phyloP scores from a whole-genome alignment of 1,139 yeast genomes.

The Geotrichum cucujoidarum region DNA sequence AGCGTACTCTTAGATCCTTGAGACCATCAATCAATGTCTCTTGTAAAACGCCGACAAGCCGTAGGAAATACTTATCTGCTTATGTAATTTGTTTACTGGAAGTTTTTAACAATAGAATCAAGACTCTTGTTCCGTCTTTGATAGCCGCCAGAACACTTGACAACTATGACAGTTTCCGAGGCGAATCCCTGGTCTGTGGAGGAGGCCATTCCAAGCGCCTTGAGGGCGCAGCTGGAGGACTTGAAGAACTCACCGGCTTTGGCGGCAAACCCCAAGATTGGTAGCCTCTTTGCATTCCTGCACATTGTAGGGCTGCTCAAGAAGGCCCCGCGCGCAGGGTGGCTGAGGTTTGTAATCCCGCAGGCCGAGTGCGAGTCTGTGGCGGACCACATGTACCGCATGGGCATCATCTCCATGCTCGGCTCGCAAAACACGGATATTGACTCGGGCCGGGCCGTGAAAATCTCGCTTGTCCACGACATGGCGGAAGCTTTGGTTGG shows the following conservation, averaged over 20 bases:
- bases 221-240: slow-evolving; percentile 8
- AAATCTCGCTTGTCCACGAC: slow-evolving; percentile 87
- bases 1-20: too few relatives aligned
- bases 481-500: slow-evolving; percentile 93
- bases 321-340: slow-evolving; percentile 84
- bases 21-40: too few relatives aligned
- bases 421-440: slow-evolving; percentile 47
- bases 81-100: too few relatives aligned
- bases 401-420: slow-evolving; percentile 79
- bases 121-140: too few relatives aligned
- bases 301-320: slow-evolving; percentile 73
- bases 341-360: slow-evolving; percentile 74
- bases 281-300: slow-evolving; percentile 44
- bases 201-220: slow-evolving; percentile 9
- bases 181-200: slow-evolving; percentile 10
- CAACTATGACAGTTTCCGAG: neutral
- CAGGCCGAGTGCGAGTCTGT: slow-evolving; percentile 58
- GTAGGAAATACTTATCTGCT: too few relatives aligned
- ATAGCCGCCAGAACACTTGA: too few relatives aligned
- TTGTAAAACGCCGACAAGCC: too few relatives aligned
- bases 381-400: slow-evolving; percentile 94
- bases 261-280: neutral
- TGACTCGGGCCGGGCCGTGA: slow-evolving; percentile 58
- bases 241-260: slow-evolving; percentile 4
- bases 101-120: too few relatives aligned